Percentiles rank a stretch among this genome's conserved stretches.
phyloP scores from a whole-genome alignment of 179 eudicot species.

The Silene coronaria region DNA sequence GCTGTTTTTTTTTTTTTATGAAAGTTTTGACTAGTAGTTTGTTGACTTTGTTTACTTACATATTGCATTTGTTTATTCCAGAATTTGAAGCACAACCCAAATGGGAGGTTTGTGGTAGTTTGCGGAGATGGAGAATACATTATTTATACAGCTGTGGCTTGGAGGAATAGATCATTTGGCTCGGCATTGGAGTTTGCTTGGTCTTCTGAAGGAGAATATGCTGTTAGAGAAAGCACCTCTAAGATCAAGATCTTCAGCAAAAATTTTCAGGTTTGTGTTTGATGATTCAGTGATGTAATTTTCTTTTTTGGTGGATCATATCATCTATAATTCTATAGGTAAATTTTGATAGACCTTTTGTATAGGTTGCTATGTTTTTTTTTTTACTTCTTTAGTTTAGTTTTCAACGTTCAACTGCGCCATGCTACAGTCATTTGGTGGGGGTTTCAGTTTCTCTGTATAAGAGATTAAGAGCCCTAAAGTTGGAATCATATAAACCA shows the following conservation, averaged over 20 bases:
- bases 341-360: not conserved
- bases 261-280: slow-evolving; percentile 64
- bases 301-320: not conserved
- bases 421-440: not conserved
- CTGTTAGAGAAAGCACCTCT: slow-evolving; percentile 96
- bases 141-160: slow-evolving; percentile 93
- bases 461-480: not conserved
- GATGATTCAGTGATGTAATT: not conserved
- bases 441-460: not conserved
- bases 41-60: not conserved
- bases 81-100: slow-evolving; percentile 89
- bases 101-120: slow-evolving; percentile 96
- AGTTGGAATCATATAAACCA: not conserved
- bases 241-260: slow-evolving; percentile 81
- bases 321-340: not conserved
- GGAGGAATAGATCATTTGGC: slow-evolving; percentile 98
- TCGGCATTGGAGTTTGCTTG: slow-evolving; percentile 93
- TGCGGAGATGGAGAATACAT: slow-evolving; percentile 98
- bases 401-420: not conserved
- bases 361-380: not conserved
- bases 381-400: not conserved
- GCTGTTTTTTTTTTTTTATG: not conserved
- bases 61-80: slow-evolving; percentile 29
- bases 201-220: slow-evolving; percentile 98
- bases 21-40: not conserved